Base-by-base conservation (phyloP, 345 rosid genomes). In the Eucalyptus paniculata region DNA sequence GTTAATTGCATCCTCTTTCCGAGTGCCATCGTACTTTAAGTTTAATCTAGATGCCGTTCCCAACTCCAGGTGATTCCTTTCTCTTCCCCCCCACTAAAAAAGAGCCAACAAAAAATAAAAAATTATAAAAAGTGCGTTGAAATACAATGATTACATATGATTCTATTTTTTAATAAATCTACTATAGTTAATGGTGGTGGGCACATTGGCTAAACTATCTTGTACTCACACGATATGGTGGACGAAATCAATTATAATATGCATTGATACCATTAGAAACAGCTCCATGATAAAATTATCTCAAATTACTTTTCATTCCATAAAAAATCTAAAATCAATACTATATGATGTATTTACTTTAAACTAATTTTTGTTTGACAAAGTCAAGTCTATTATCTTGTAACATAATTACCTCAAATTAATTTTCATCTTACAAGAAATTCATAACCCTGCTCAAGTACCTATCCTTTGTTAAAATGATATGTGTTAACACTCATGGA, bases 381-480 rank as follows among this genome's bases (percentile, higher is more conserved):
- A 6, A 72, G 2, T 10, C 9, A 0, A 0, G 4, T 53, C 1
- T 53, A 2, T 4, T 65, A n/a, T 6, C 7, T 65, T 16, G 5
- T 15, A 16, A 16, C 21, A 8, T 17, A 7, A 0, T n/a, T 34
- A 10, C 0, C 5, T 77, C 1, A 12, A 3, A 19, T 4, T 77
- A 11, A 77, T 77, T 77, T 21, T 37, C 8, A 1, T 37, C 83
- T 37, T 24, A 37, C 45, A 19, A 10, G 2, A 37, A 72, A 37
- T 72, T 37, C 82, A 9, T 34, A 19, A 9, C 4, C 8, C 3
- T 3, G 0, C 28, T 42, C 45, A 34, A 37, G 4, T 69, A 37
- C 28, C 26, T 72, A 37, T 21, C 8, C 14, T 37, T 2, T 6
- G 13, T 37, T 37, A 72, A 37, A 18, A 37, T 37, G 45, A 24